Evolutionary conservation across 2,329 filamentous ascomycete genomes (phyloP).

Genomic region (Fusarium bulbicola): DNA sequence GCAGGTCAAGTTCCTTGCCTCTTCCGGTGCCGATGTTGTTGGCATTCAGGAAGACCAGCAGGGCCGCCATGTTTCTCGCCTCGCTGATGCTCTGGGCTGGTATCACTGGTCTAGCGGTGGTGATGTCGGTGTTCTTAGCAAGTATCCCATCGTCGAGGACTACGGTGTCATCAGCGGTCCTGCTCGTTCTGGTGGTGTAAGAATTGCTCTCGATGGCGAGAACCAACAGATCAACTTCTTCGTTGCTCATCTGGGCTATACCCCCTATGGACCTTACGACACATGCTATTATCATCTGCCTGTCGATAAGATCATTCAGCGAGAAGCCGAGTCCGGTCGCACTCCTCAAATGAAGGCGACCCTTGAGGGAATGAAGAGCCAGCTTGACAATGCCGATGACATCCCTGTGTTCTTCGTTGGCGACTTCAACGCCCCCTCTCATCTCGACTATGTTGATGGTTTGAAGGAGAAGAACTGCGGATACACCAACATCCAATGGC

Average conservation of each 20-base stretch:
- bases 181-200: constrained; percentile 42
- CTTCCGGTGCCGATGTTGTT: constrained; percentile 48
- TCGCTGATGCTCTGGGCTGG: constrained; percentile 53
- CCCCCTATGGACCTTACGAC: constrained; percentile 55
- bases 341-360: constrained; percentile 51
- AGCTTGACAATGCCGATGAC: constrained; percentile 44
- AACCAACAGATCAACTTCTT: constrained; percentile 48
- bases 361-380: constrained; percentile 45
- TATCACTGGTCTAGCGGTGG: constrained; percentile 46
- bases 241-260: constrained; percentile 49
- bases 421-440: constrained; percentile 56
- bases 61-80: constrained; percentile 43
- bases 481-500: constrained; percentile 48
- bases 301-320: constrained; percentile 45
- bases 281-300: constrained; percentile 51
- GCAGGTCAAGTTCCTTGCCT: constrained; percentile 49
- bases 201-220: constrained; percentile 48
- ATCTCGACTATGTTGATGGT: constrained; percentile 52
- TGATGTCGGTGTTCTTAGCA: constrained; percentile 49
- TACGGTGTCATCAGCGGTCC: constrained; percentile 39
- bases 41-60: constrained; percentile 50
- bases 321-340: constrained; percentile 50
- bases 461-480: constrained; percentile 49
- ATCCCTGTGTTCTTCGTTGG: constrained; percentile 51
- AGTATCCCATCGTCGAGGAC: constrained; percentile 51